Conservation (phyloP, 2,329 filamentous ascomycete species). For the Epicoccum nigrum region DNA sequence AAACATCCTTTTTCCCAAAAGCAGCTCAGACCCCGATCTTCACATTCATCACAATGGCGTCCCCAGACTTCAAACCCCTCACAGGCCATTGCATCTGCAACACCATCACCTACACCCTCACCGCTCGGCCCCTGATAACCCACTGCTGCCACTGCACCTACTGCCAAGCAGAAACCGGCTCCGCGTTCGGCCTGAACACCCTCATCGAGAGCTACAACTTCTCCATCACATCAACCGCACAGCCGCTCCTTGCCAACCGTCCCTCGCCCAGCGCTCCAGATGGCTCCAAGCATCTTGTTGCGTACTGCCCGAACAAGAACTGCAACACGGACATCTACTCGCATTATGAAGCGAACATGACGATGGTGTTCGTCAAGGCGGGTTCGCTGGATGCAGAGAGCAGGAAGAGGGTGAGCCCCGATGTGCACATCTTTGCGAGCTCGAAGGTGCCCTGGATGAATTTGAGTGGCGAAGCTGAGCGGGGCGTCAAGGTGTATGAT, state of each 20-base stretch:
- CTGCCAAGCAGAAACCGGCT: slow-evolving; percentile 56
- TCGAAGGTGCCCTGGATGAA: slow-evolving; percentile 51
- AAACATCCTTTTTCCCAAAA: too few relatives aligned
- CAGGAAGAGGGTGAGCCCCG: slow-evolving; percentile 47
- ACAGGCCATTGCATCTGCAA: slow-evolving; percentile 35
- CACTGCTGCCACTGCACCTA: slow-evolving; percentile 58
- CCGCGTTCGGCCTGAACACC: slow-evolving; percentile 50
- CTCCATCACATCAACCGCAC: slow-evolving; percentile 31
- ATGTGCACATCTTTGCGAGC: slow-evolving; percentile 54
- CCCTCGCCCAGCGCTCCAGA: slow-evolving; percentile 53
- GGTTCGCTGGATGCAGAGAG: slow-evolving; percentile 53
- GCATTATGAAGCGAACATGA: slow-evolving; percentile 46
- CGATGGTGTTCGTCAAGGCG: slow-evolving; percentile 49
- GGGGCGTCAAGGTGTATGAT: slow-evolving; percentile 19
- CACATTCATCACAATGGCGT: background rate
- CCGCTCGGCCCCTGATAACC: slow-evolving; percentile 43
- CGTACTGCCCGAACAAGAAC: slow-evolving; percentile 48
- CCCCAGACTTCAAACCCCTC: slow-evolving; percentile 11
- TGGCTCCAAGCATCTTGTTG: slow-evolving; percentile 49
- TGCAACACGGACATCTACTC: slow-evolving; percentile 53
- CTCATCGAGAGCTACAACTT: slow-evolving; percentile 51
- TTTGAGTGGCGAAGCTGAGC: slow-evolving; percentile 48
- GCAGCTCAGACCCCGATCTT: background rate
- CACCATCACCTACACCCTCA: slow-evolving; percentile 35
- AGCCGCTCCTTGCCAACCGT: slow-evolving; percentile 36